Evolutionary conservation across 345 rosid species (phyloP).

Genomic region (Geranium brycei): DNA sequence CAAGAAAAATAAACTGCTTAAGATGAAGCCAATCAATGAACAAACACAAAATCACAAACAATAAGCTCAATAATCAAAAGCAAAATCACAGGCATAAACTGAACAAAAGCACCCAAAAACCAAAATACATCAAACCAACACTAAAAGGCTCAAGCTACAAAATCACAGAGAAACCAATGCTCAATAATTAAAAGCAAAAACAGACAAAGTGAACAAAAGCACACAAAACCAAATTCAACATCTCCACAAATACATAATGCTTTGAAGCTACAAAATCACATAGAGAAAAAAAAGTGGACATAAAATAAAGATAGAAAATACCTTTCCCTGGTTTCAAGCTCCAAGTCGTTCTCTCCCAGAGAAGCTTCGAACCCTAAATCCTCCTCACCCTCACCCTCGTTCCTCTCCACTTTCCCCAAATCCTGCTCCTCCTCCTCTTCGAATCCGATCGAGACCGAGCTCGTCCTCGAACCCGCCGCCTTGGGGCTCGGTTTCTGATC

Average conservation of each 20-base stretch:
- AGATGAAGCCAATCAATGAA: neutral
- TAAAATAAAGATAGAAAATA: conserved; percentile 3
- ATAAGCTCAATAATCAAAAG: neutral
- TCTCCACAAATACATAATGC: neutral
- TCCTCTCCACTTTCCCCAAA: conserved; percentile 5
- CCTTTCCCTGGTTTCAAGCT: conserved; percentile 41
- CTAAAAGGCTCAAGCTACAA: too few species aligned
- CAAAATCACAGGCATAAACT: neutral
- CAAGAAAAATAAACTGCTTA: too few species aligned
- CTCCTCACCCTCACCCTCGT: neutral
- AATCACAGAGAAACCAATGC: neutral
- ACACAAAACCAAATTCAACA: too few species aligned
- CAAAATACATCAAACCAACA: too few species aligned
- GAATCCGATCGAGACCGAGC: neutral
- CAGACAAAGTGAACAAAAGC: too few species aligned
- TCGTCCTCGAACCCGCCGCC: conserved; percentile 14
- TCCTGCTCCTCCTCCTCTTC: neutral
- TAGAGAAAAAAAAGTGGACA: too few species aligned
- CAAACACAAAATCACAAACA: neutral
- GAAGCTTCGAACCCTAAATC: conserved; percentile 20
- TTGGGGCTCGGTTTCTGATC: neutral
- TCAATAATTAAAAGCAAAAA: neutral
- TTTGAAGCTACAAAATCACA: too few species aligned
- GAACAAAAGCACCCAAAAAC: neutral
- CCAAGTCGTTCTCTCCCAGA: conserved; percentile 37